Evolutionary conservation across 768 basidiomycete species (phyloP).

Genomic region (Neoboletus brunneissimus): DNA sequence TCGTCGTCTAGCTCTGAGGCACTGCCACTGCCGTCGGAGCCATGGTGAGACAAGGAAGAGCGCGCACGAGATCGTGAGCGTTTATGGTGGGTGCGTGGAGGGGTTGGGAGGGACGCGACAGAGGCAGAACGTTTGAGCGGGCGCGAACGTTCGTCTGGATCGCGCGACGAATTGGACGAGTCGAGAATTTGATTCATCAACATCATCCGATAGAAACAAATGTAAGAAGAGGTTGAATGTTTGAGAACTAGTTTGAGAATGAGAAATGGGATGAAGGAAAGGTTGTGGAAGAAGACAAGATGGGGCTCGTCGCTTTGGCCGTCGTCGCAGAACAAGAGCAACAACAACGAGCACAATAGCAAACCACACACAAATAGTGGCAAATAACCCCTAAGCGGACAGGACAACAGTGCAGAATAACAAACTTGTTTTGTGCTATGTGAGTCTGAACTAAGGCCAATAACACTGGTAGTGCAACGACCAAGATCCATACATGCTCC

Average conservation of each 20-base stretch:
- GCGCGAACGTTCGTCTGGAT: constrained; percentile 21
- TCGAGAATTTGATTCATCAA: constrained; percentile 36
- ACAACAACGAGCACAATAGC: constrained; percentile 14
- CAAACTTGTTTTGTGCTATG: background rate
- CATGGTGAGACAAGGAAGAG: constrained; percentile 47
- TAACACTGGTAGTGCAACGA: too few relatives aligned
- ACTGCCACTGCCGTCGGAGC: constrained; percentile 36
- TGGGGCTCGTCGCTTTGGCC: constrained; percentile 8
- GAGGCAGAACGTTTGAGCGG: constrained; percentile 64
- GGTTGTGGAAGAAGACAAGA: constrained; percentile 22
- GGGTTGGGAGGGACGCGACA: constrained; percentile 61
- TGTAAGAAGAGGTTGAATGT: background rate
- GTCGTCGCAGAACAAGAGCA: constrained; percentile 13
- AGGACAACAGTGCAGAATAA: background rate
- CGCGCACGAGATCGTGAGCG: constrained; percentile 41
- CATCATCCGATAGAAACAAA: constrained; percentile 13
- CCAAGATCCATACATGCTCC: background rate
- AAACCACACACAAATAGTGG: constrained; percentile 16
- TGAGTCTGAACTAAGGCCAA: too few relatives aligned
- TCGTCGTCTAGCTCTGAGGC: constrained; percentile 35
- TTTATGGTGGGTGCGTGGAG: constrained; percentile 57
- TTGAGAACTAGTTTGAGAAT: background rate
- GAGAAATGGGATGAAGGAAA: constrained; percentile 11
- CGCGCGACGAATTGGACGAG: constrained; percentile 27
- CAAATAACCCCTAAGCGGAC: constrained; percentile 8